Evolutionary conservation across 2,329 filamentous ascomycete genomes (phyloP), one percentile per base, ranked within the genome.

Genomic region (Acrocalymma vagum): DNA sequence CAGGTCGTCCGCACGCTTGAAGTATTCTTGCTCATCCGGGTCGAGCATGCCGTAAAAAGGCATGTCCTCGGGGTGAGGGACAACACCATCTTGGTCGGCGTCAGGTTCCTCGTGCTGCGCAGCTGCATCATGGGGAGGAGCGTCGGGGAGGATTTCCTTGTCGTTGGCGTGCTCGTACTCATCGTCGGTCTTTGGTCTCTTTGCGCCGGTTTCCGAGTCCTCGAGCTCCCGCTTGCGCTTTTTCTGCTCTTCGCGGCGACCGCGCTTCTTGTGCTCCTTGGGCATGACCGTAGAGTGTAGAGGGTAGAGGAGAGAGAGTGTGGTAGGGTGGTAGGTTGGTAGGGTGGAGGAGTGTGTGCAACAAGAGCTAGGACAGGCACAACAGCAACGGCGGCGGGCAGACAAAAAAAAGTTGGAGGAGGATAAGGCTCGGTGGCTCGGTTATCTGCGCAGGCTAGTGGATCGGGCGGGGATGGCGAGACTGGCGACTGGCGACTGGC

Each of bases 21-120:
- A 99, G 70, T 96, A 96, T 70, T 96, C 92, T 65, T 96, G 90
- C 75, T 99, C 94, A 54, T 95, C 84, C 38, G 95, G 87, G 59
- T 90, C 88, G 17, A 99, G 85, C 78, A 96, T 86, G 51, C 94
- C 94, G 60, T 95, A 97, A 75, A 96, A 99, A 41, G 89, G 85
- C 55, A 78, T 82, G 45, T 90, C 88, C 8, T 71, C 71, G 3
- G 60, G 64, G 23, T 61, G 64, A n/a, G n/a, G n/a, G 24, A 63
- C 62, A 50, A 55, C 53, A 45, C 48, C 60, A 37, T 61, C 58
- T 69, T 55, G 21, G 23, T 54, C 59, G 17, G 58, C 58, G 38
- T 60, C 44, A n/a, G 60, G 53, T 8, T 51, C 39, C 9, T 38
- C 42, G 37, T 55, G 52, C 45, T 44, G 48, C 18, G 51, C 44